Evolutionary conservation across 2,329 filamentous ascomycete genomes (phyloP).

Genomic region (Exophiala sideris): DNA sequence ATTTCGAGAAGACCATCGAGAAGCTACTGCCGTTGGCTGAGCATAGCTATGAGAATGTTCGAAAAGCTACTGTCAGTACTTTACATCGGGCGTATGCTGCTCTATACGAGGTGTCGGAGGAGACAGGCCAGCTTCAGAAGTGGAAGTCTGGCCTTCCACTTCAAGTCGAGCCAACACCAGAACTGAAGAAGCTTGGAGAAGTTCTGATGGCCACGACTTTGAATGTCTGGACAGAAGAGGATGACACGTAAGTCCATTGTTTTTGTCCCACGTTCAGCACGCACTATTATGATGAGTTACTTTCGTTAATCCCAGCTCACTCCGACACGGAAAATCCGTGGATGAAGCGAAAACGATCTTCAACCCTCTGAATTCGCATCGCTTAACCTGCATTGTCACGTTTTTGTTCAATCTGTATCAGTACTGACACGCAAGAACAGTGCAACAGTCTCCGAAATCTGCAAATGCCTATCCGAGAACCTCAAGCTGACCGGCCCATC

Average conservation of each 20-base stretch:
- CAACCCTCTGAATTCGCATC: constrained; percentile 40
- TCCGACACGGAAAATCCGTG: constrained; percentile 78
- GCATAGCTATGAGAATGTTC: constrained; percentile 88
- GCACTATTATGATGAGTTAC: constrained; percentile 72
- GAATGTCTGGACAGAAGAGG: constrained; percentile 82
- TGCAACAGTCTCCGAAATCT: constrained; percentile 88
- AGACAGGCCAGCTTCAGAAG: constrained; percentile 70
- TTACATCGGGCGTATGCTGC: constrained; percentile 91
- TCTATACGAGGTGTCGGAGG: constrained; percentile 83
- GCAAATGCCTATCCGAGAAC: constrained; percentile 85
- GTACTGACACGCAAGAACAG: constrained; percentile 54
- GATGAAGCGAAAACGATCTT: constrained; percentile 84
- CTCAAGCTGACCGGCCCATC: constrained; percentile 88
- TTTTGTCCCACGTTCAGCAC: constrained; percentile 22
- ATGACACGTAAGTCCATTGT: constrained; percentile 74
- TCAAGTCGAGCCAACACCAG: constrained; percentile 71
- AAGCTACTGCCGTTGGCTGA: constrained; percentile 76
- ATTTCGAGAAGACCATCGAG: constrained; percentile 84
- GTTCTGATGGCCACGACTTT: constrained; percentile 82
- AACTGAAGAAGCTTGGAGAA: constrained; percentile 80
- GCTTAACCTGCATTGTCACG: constrained; percentile 13
- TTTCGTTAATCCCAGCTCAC: constrained; percentile 99
- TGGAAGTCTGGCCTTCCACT: constrained; percentile 87
- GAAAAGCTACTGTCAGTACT: constrained; percentile 86
- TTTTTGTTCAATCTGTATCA: constrained; percentile 15